These are phyloP conservation scores for Nidularia sp. DNA, from an alignment of 768 basidiomycete species.

Conservation along the genomic window DNA sequence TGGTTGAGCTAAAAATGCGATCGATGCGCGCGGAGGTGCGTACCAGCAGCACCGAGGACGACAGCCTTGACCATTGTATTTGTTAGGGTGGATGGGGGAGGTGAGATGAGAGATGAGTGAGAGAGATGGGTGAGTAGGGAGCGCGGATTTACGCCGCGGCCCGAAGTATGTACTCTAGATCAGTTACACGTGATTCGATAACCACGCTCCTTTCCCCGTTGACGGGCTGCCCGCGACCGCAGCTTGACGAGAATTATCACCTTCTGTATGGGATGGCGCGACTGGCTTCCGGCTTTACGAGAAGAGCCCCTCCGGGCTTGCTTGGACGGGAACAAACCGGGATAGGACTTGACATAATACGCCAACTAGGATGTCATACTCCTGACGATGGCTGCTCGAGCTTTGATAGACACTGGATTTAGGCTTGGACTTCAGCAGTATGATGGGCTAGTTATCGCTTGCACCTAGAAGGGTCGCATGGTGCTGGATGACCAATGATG, in stretches of 20 bases:
- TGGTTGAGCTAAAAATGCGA: background rate
- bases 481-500: too few relatives aligned
- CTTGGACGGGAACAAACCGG: too few relatives aligned
- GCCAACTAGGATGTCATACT: too few relatives aligned
- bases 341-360: too few relatives aligned
- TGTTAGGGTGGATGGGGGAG: constrained; percentile 6
- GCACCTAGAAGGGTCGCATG: too few relatives aligned
- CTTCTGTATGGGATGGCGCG: background rate
- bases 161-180: background rate
- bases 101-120: constrained; percentile 14
- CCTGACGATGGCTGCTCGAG: too few relatives aligned
- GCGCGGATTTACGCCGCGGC: constrained; percentile 5
- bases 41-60: constrained; percentile 95
- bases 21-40: constrained; percentile 5
- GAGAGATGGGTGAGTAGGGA: constrained; percentile 7
- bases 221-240: too few relatives aligned
- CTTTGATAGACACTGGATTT: too few relatives aligned
- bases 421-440: too few relatives aligned
- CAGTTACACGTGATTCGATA: background rate
- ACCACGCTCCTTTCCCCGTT: background rate
- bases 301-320: too few relatives aligned
- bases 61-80: constrained; percentile 69
- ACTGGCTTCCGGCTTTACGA: too few relatives aligned
- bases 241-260: background rate
- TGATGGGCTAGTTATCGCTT: too few relatives aligned